These are phyloP conservation scores for Cytospora schulzeri DNA, from an alignment of 2,329 filamentous ascomycete genomes.

Conservation along the genomic window DNA sequence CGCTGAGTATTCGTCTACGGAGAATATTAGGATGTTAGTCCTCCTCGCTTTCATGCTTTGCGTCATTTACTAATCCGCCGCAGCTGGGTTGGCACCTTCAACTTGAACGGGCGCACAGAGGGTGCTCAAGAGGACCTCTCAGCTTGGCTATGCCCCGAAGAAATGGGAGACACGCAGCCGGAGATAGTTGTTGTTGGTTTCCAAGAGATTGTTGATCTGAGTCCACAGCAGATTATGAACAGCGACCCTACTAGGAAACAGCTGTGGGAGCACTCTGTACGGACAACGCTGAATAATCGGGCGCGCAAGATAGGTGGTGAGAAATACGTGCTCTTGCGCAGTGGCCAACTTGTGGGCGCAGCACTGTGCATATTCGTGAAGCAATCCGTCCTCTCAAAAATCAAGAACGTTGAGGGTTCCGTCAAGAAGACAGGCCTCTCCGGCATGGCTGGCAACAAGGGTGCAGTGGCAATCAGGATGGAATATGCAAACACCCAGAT, in stretches of 20 bases:
- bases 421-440: conserved; percentile 95
- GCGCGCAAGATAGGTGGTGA: conserved; percentile 67
- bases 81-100: conserved; percentile 80
- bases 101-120: conserved; percentile 84
- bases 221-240: conserved; percentile 98
- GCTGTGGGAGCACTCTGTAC: conserved; percentile 83
- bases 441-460: conserved; percentile 97
- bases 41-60: conserved; percentile 1
- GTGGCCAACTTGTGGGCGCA: conserved; percentile 91
- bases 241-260: conserved; percentile 86
- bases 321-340: conserved; percentile 85
- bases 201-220: conserved; percentile 97
- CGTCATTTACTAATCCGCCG: conserved; percentile 31
- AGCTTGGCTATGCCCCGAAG: conserved; percentile 77
- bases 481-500: conserved; percentile 91
- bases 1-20: conserved; percentile 73
- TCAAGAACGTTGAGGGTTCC: conserved; percentile 96
- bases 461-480: conserved; percentile 92
- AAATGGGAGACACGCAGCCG: conserved; percentile 64
- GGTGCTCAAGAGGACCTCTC: conserved; percentile 80
- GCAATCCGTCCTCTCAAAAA: conserved; percentile 71
- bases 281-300: conserved; percentile 72
- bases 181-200: conserved; percentile 91
- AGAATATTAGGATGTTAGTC: conserved; percentile 73
- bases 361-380: conserved; percentile 91